Evolutionary conservation across 352 stramenopile species (phyloP).

Genomic region (Halophytophthora batemanensis): DNA sequence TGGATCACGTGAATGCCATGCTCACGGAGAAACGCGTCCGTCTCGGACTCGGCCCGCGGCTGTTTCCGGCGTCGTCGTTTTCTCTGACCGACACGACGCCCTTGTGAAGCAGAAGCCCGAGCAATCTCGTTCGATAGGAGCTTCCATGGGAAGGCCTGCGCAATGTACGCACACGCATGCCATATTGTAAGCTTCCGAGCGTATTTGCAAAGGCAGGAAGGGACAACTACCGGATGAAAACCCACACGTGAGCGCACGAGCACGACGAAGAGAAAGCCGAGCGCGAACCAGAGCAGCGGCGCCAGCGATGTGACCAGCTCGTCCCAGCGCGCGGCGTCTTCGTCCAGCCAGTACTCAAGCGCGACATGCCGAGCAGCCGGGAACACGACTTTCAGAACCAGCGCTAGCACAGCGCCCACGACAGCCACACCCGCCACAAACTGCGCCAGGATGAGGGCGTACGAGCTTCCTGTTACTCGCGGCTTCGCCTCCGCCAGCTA

Average conservation of each 20-base stretch:
- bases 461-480: too few species aligned
- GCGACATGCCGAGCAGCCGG: constrained; percentile 21
- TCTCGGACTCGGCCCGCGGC: constrained; percentile 17
- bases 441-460: constrained; percentile 14
- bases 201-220: neutral
- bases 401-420: neutral
- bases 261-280: constrained; percentile 48
- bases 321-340: constrained; percentile 15
- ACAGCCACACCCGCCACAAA: constrained; percentile 7
- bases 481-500: neutral
- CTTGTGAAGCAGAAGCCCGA: constrained; percentile 15
- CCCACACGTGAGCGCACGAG: constrained; percentile 41
- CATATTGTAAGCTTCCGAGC: neutral
- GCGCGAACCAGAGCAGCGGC: constrained; percentile 52
- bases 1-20: constrained; percentile 39
- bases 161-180: constrained; percentile 2
- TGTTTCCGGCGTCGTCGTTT: constrained; percentile 6
- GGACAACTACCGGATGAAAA: neutral
- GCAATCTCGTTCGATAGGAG: constrained; percentile 43
- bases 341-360: constrained; percentile 23
- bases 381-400: constrained; percentile 19
- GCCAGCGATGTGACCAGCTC: constrained; percentile 28
- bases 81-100: constrained; percentile 4
- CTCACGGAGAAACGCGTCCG: constrained; percentile 33
- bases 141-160: constrained; percentile 52